A percentile compares a stretch with the other conserved stretches of the same genome.
Evolutionary conservation across 805 yeast genomes (phyloP).

Genomic region (Hanseniaspora valbyensis): DNA sequence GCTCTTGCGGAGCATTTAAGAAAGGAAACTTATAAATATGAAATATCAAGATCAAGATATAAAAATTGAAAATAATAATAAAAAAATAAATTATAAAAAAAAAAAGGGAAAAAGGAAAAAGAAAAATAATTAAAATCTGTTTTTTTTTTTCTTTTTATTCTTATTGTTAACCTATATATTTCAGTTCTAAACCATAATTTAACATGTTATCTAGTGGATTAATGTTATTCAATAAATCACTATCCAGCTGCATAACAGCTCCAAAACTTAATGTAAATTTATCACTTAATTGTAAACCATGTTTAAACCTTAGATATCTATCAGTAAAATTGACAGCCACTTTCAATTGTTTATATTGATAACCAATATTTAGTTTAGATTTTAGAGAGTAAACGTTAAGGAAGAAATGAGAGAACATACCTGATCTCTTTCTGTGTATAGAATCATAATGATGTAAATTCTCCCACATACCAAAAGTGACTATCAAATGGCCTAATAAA

Average conservation of each 20-base stretch:
- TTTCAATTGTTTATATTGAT: conserved; percentile 11
- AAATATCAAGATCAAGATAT: conserved; percentile 32
- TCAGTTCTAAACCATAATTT: conserved; percentile 27
- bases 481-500: conserved; percentile 73
- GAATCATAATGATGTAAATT: conserved; percentile 28
- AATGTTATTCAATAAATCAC: not conserved
- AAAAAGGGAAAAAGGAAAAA: no score
- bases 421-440: conserved; percentile 64
- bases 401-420: conserved; percentile 78
- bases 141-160: not conserved
- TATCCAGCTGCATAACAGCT: conserved; percentile 11
- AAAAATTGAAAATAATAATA: no score
- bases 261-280: conserved; percentile 15
- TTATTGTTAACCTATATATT: conserved; percentile 20
- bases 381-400: conserved; percentile 86
- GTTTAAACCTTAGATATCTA: conserved; percentile 52
- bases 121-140: not conserved
- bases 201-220: conserved; percentile 16
- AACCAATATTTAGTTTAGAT: conserved; percentile 75
- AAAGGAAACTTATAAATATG: conserved; percentile 44
- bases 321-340: conserved; percentile 23
- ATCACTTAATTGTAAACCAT: conserved; percentile 24
- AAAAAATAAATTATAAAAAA: no score
- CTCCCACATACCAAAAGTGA: conserved; percentile 39
- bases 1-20: conserved; percentile 53